Evolutionary conservation across 2,329 filamentous ascomycete species (phyloP).

Genomic region (Westerdykella aurantiaca): DNA sequence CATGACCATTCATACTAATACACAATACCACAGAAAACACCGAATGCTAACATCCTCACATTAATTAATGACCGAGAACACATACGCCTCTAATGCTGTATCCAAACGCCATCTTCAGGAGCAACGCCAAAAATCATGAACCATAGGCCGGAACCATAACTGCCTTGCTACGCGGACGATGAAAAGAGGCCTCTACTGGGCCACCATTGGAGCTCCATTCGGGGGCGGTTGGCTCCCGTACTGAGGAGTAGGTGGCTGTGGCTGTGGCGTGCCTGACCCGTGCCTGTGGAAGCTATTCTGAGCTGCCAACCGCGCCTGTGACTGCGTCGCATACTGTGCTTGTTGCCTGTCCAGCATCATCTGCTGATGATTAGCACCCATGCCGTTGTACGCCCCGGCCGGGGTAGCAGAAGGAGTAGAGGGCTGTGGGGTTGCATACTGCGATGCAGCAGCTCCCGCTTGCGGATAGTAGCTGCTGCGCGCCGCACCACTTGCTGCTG

Average conservation of each 20-base stretch:
- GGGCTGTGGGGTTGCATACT: conserved; percentile 27
- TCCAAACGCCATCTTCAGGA: conserved; percentile 1
- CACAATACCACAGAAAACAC: too few relatives aligned
- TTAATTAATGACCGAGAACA: too few relatives aligned
- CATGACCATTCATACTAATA: too few relatives aligned
- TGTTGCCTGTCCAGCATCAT: conserved; percentile 33
- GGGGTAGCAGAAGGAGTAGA: conserved; percentile 12
- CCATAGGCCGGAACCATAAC: neutral
- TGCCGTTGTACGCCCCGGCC: conserved; percentile 17
- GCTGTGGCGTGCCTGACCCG: conserved; percentile 35
- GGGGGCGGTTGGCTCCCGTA: conserved; percentile 16
- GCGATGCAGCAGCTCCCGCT: conserved; percentile 10
- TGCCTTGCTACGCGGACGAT: neutral
- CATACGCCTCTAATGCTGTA: neutral
- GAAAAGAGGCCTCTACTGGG: conserved; percentile 4
- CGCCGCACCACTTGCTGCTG: conserved; percentile 24
- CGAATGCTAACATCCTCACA: too few relatives aligned
- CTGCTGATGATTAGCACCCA: conserved; percentile 27
- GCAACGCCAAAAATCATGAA: too few relatives aligned
- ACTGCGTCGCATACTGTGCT: conserved; percentile 26
- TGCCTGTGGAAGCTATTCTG: conserved; percentile 32
- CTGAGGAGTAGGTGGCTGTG: conserved; percentile 30
- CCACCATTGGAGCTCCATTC: conserved; percentile 17
- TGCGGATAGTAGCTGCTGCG: conserved; percentile 31
- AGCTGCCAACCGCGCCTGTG: conserved; percentile 33